Conservation (phyloP, 139 green algal genomes). For the Diplosphaera chodatii region DNA sequence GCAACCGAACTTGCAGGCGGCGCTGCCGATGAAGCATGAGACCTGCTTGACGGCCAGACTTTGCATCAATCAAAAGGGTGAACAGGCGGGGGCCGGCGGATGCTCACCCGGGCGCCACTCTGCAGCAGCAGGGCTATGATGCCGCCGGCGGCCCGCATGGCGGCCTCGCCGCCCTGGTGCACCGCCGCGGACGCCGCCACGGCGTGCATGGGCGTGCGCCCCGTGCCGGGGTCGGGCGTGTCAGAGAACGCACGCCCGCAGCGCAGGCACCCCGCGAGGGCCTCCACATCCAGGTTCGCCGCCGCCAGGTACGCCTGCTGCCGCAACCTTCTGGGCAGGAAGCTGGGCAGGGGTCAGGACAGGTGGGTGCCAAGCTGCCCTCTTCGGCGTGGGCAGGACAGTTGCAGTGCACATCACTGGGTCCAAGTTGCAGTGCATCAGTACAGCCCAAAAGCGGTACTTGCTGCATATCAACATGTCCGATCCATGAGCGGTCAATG, state of each 20-base stretch:
- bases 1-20: no score
- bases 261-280: not conserved
- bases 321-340: not conserved
- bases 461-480: no score
- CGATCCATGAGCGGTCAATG: no score
- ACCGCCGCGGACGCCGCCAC: not conserved
- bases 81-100: not conserved
- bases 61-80: not conserved
- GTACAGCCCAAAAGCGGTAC: no score
- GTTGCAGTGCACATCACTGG: no score
- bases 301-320: no score
- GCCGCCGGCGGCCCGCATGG: not conserved
- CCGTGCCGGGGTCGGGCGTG: not conserved
- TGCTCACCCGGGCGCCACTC: not conserved
- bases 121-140: not conserved
- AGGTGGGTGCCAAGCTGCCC: not conserved
- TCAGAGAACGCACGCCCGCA: not conserved
- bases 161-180: no score
- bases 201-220: not conserved
- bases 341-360: no score
- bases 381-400: no score
- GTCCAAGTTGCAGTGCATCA: no score
- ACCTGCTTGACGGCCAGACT: not conserved
- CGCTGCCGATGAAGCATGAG: no score
- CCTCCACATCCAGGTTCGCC: not conserved